Base-by-base conservation (phyloP, 2,329 filamentous ascomycete species). In the Ophiostoma tasmaniense region DNA sequence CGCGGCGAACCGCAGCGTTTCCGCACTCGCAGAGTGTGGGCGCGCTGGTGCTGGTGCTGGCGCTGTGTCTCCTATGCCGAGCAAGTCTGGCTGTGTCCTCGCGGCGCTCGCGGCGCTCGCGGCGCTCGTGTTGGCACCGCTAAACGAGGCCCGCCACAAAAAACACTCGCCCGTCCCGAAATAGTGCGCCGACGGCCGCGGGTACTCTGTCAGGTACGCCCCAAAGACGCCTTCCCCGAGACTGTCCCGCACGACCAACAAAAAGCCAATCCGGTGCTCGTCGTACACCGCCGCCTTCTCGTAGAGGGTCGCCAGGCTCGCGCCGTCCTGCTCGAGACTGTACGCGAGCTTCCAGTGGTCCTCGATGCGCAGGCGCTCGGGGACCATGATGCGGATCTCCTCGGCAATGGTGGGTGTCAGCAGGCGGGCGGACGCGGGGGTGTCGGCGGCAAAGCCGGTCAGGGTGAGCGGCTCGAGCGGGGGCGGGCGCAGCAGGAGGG, bases 121-220 rank as follows among this genome's bases (percentile, higher is more conserved):
- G 2, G 35, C 7, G 35, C 11, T 6, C 11, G 35, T 30, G 59
- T 42, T 30, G 17, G 35, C n/a, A 17, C 28, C 17, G n/a, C 28
- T 11, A 3, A 90, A 79, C 62, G 88, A 87, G 0, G 91, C 90
- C 65, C 90, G 87, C 92, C 92, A 96, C 72, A 96, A 86, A 78
- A 96, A 99, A 79, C 94, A 98, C 79, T 99, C 95, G 75, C 95
- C 95, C 14, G 92, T 97, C 75, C 95, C 95, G 78, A 91, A 99
- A 82, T 97, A 99, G 72, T 93, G 90, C 2, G 92, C 80, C 1
- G 87, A 83, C 0, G 92, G 91, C 74, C 90, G 91, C 13, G 94
- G 93, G 66, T 90, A 84, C 77, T 99, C 94, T 67, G 92, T 96
- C 68, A 98, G 87, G 78, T 98, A 98, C 67, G 93, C 93, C 76